Base-by-base conservation (phyloP, 495 filamentous ascomycete species). In the Talaromyces proteolyticus region DNA sequence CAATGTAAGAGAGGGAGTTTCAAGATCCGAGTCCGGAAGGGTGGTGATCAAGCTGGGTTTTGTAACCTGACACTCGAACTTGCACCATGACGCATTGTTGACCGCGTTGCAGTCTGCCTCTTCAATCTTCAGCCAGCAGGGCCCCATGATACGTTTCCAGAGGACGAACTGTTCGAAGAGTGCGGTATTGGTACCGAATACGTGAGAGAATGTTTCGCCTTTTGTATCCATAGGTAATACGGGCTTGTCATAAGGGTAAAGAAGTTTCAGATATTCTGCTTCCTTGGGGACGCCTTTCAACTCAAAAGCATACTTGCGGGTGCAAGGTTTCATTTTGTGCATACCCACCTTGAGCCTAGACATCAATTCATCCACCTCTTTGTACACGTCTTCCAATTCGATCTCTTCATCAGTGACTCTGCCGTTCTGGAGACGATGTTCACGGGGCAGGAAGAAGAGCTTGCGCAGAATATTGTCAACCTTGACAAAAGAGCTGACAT, bases 91-190 rank as follows among this genome's bases (percentile, higher is more conserved):
- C 17, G 88, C 84, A 58, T 96, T 96, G 63, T 85, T 90, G n/a
- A 96, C 68, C 2, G 86, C 74, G 11, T 78, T 75, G 65, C 95
- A 95, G 61, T 96, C 81, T 26, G 85, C 87, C 48, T 84, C 86
- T 52, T 88, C 78, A 50, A 98, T 90, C 60, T 81, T 87, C 16
- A 98, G 76, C 93, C 93, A 98, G 69, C 94, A 98, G 10, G 93
- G 93, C 0, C 93, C 93, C 91, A 95, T 97, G 51, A 98, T 87
- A 54, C 92, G 91, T 67, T 94, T 96, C 88, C 90, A 96, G 11
- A 98, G 77, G 12, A 96, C 94, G 59, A 98, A 98, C 58, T 98
- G 93, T 59, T 98, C 93, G 55, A 98, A 98, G 1, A 97, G 73
- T 2, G 89, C 82, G 0, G 93, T 98, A 60, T 94, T 95, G 40